These are phyloP conservation scores for Lentinula sp. DNA, from an alignment of 768 basidiomycete genomes.

Conservation along the genomic window DNA sequence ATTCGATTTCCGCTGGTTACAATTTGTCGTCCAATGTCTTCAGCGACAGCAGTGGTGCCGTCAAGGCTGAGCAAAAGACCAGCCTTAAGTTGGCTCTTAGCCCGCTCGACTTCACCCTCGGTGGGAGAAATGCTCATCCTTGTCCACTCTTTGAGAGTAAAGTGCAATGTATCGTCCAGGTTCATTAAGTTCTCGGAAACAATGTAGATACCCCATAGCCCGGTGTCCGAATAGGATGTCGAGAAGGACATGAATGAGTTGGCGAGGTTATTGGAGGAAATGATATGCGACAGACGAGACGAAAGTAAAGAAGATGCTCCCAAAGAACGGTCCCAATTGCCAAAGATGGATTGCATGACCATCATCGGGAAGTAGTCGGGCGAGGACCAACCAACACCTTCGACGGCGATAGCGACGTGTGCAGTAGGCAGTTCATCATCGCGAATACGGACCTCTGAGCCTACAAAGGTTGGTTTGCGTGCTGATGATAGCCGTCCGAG, in stretches of 20 bases:
- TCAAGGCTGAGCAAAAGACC: constrained; percentile 85
- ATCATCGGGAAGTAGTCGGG: constrained; percentile 99
- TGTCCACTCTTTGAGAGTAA: constrained; percentile 93
- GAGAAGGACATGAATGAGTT: constrained; percentile 99
- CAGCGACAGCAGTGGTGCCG: constrained; percentile 94
- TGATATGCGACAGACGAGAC: constrained; percentile 85
- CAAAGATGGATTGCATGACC: constrained; percentile 95
- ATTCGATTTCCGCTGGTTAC: constrained; percentile 88
- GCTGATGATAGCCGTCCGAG: constrained; percentile 71
- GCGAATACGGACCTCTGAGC: constrained; percentile 92
- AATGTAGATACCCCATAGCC: constrained; percentile 98
- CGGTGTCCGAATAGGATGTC: constrained; percentile 97
- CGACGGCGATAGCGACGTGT: constrained; percentile 94
- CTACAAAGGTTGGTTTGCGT: constrained; percentile 77
- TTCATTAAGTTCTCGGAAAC: constrained; percentile 92
- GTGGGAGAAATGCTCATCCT: constrained; percentile 88
- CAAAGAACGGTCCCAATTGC: constrained; percentile 98
- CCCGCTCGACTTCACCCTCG: constrained; percentile 86
- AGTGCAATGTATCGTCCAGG: constrained; percentile 90
- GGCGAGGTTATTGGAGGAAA: constrained; percentile 91
- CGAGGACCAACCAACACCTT: constrained; percentile 96
- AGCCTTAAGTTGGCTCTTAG: constrained; percentile 98
- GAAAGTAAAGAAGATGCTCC: constrained; percentile 87
- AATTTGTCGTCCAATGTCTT: constrained; percentile 97
- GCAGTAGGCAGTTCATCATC: constrained; percentile 88